Percentiles rank a stretch among this genome's conserved stretches.
Evolutionary conservation across 2,329 filamentous ascomycete species (phyloP).

Genomic region (Phaeomoniella chlamydospora): DNA sequence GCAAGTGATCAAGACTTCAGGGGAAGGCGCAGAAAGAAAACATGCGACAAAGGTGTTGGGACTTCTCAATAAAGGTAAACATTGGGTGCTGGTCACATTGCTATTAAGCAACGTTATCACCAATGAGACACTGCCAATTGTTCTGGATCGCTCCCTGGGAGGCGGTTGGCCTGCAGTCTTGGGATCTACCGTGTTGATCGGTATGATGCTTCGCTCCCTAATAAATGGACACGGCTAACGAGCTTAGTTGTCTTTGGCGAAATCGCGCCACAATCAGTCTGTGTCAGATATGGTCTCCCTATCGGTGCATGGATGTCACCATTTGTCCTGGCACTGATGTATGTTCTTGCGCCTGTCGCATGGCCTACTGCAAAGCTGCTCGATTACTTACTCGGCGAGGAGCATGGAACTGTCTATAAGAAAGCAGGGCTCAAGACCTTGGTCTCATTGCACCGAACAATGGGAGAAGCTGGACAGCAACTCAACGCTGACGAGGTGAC

Average conservation of each 20-base stretch:
- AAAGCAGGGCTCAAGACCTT: constrained; percentile 94
- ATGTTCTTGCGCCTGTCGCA: constrained; percentile 72
- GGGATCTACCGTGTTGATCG: constrained; percentile 84
- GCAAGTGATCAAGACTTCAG: constrained; percentile 79
- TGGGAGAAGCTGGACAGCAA: constrained; percentile 72
- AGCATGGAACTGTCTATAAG: constrained; percentile 94
- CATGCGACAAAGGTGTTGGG: constrained; percentile 71
- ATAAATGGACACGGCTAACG: neutral
- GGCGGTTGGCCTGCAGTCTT: constrained; percentile 90
- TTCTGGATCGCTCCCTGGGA: constrained; percentile 83
- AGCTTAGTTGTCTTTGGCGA: constrained; percentile 90
- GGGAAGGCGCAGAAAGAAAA: constrained; percentile 69
- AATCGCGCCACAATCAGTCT: constrained; percentile 88
- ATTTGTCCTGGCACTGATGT: constrained; percentile 80
- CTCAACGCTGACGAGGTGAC: constrained; percentile 96
- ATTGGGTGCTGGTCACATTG: constrained; percentile 94
- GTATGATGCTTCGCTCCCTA: constrained; percentile 35
- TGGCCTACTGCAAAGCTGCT: constrained; percentile 95
- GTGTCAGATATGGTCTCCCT: constrained; percentile 85
- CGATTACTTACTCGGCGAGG: constrained; percentile 81
- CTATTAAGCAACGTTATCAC: constrained; percentile 94
- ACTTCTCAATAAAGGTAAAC: constrained; percentile 76
- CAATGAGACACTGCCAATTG: constrained; percentile 90
- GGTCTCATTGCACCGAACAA: constrained; percentile 82
- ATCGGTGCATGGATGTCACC: constrained; percentile 92